Percentiles rank a stretch among this genome's conserved stretches.
These are phyloP conservation scores for Fusarium succisae DNA, from an alignment of 2,329 filamentous ascomycete genomes.

Conservation along the genomic window DNA sequence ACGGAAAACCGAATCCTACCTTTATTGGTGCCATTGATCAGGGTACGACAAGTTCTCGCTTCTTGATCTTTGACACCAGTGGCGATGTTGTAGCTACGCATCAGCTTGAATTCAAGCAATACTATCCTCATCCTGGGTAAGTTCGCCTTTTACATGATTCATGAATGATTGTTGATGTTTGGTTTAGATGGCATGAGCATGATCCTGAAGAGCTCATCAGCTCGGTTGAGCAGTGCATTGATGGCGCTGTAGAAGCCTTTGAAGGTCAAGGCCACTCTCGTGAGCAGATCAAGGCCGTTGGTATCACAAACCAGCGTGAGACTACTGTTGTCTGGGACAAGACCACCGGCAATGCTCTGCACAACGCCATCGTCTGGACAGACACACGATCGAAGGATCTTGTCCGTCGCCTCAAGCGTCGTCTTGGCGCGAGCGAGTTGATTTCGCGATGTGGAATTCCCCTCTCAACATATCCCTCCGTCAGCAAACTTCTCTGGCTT, in stretches of 20 bases:
- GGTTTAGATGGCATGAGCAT: slow-evolving; percentile 81
- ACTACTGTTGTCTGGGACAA: slow-evolving; percentile 84
- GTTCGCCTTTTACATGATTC: slow-evolving; percentile 22
- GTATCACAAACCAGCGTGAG: slow-evolving; percentile 86
- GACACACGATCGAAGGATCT: slow-evolving; percentile 80
- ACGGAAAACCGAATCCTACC: slow-evolving; percentile 37
- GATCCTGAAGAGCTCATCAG: slow-evolving; percentile 78
- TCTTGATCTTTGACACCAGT: slow-evolving; percentile 78
- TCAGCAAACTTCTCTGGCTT: slow-evolving; percentile 81
- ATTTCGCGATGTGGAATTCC: slow-evolving; percentile 77
- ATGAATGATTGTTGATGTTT: not conserved
- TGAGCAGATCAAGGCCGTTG: slow-evolving; percentile 76
- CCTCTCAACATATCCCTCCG: slow-evolving; percentile 83
- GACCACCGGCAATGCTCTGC: slow-evolving; percentile 77
- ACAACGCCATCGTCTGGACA: slow-evolving; percentile 87
- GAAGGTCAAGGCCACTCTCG: slow-evolving; percentile 72
- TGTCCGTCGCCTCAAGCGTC: slow-evolving; percentile 75
- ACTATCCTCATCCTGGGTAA: slow-evolving; percentile 79
- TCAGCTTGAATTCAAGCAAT: slow-evolving; percentile 79
- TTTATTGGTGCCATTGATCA: slow-evolving; percentile 84
- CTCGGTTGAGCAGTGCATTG: slow-evolving; percentile 80
- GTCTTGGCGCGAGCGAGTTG: slow-evolving; percentile 73
- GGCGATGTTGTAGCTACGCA: slow-evolving; percentile 77
- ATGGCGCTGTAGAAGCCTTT: slow-evolving; percentile 76
- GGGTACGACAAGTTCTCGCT: slow-evolving; percentile 80